Evolutionary conservation across 2,329 filamentous ascomycete species (phyloP), one percentile per base, ranked within the genome.

Genomic region (Sporothrix variecibatus): DNA sequence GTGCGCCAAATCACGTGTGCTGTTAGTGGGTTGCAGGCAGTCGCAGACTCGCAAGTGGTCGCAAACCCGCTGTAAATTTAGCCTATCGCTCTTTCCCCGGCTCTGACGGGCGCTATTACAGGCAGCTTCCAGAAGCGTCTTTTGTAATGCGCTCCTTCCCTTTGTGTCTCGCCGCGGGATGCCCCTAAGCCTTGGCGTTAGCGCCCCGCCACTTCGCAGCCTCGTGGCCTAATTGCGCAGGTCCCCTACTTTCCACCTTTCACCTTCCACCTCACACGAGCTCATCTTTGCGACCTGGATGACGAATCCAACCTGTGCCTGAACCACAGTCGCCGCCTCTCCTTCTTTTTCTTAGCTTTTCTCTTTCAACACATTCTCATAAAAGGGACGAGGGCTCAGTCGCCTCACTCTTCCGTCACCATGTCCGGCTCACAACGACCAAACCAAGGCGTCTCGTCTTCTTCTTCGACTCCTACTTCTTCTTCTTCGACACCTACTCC

Each of bases 361-460:
- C 7, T 38, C 28, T 26, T 38, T 28, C 28, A 9, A 26, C 20
- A 51, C 49, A n/a, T n/a, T 1, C 8, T 26, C 40, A 60, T n/a
- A 65, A 70, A 31, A 65, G 56, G 40, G 46, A 23, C 9, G 38
- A 51, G 11, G 53, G 49, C 46, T 64, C 69, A 40, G 31, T 68
- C 23, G 12, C 28, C 15, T 23, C 31, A 23, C 56, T 46, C 51
- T 38, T 31, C 38, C 34, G 56, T 26, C 71, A 83, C 72, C 76
- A 91, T 91, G 89, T 83, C 88, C 46, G 87, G 87, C 76, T 71
- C 76, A 23, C 75, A 73, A n/a, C 58, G 62, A 28, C 53, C 72
- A 38, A 46, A 38, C 5, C 70, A 34, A 51, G 51, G 46, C 46
- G 46, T 34, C 8, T 26, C 49, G 53, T 43, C 70, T 23, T 72